phyloP scores from a whole-genome alignment of 257 asterid species.

The Jasminum sambac region DNA sequence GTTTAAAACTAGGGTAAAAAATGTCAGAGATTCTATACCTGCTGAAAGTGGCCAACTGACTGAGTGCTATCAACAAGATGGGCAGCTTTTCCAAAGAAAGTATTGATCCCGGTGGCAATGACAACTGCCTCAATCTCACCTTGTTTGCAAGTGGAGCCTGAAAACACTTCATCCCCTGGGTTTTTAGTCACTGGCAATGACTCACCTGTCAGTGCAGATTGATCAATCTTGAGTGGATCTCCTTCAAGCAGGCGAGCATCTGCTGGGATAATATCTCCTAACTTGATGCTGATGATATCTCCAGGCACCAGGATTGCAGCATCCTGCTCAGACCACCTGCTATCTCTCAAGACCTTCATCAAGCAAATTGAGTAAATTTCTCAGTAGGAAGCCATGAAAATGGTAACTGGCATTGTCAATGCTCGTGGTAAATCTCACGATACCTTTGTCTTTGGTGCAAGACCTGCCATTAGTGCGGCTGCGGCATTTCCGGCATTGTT shows the following conservation, averaged over 20 bases:
- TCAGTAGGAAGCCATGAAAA: neutral
- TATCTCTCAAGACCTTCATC: conserved; percentile 60
- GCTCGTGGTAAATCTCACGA: neutral
- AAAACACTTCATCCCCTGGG: conserved; percentile 61
- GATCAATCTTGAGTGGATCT: conserved; percentile 79
- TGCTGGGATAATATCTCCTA: conserved; percentile 82
- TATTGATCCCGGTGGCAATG: conserved; percentile 79
- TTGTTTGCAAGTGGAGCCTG: conserved; percentile 91
- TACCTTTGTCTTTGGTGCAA: conserved; percentile 71
- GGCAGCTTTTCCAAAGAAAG: conserved; percentile 89
- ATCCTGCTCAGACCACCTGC: conserved; percentile 77
- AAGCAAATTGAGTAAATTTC: neutral
- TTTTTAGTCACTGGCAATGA: conserved; percentile 66
- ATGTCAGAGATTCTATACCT: conserved; percentile 36
- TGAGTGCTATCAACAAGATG: conserved; percentile 86
- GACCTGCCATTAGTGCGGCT: conserved; percentile 69
- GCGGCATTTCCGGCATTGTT: conserved; percentile 84
- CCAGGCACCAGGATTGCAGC: conserved; percentile 83
- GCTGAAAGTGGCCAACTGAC: conserved; percentile 80
- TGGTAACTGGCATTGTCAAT: neutral
- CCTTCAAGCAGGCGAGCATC: conserved; percentile 86
- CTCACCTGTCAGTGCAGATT: conserved; percentile 83
- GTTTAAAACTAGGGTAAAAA: neutral
- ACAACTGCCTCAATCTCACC: conserved; percentile 87
- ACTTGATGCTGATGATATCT: conserved; percentile 68